Evolutionary conservation across 352 stramenopile species (phyloP).

Genomic region (Pythium guiyangense): DNA sequence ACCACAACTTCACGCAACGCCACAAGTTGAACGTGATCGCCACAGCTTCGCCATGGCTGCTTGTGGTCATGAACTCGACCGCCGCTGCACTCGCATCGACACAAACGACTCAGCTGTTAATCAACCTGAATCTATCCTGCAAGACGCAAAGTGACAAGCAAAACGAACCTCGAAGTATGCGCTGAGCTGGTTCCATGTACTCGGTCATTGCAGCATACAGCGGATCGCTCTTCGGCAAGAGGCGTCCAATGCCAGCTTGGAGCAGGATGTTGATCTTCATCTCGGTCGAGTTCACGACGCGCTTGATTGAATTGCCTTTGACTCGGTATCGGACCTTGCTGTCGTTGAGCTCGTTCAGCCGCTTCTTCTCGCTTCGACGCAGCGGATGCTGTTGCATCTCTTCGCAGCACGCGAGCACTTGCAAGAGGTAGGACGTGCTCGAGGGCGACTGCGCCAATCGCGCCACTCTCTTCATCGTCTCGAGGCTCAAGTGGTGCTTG

Average conservation of each 20-base stretch:
- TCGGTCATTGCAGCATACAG: constrained; percentile 18
- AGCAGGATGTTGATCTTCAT: constrained; percentile 33
- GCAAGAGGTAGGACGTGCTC: constrained; percentile 18
- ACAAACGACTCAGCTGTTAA: too few species aligned
- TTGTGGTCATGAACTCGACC: constrained; percentile 16
- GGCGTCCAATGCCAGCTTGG: constrained; percentile 25
- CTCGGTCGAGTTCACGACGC: constrained; percentile 7
- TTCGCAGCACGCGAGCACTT: constrained; percentile 18
- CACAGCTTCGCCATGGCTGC: constrained; percentile 13
- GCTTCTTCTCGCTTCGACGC: constrained; percentile 23
- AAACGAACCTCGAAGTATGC: constrained; percentile 24
- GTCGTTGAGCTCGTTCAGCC: constrained; percentile 23
- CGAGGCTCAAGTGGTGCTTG: constrained; percentile 49
- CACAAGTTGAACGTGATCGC: constrained; percentile 14
- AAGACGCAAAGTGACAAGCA: not conserved
- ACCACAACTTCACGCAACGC: constrained; percentile 20
- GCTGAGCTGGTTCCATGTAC: constrained; percentile 13
- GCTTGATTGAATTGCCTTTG: constrained; percentile 7
- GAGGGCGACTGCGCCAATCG: constrained; percentile 3
- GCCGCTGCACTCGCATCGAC: constrained; percentile 7
- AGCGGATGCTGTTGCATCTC: constrained; percentile 23
- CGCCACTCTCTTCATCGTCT: constrained; percentile 55
- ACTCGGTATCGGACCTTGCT: constrained; percentile 13
- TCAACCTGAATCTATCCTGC: not conserved
- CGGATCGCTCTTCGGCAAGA: constrained; percentile 5